Evolutionary conservation across 352 stramenopile genomes (phyloP), one percentile per base, ranked within the genome.

Genomic region (Hyaloperonospora arabidopsidis): DNA sequence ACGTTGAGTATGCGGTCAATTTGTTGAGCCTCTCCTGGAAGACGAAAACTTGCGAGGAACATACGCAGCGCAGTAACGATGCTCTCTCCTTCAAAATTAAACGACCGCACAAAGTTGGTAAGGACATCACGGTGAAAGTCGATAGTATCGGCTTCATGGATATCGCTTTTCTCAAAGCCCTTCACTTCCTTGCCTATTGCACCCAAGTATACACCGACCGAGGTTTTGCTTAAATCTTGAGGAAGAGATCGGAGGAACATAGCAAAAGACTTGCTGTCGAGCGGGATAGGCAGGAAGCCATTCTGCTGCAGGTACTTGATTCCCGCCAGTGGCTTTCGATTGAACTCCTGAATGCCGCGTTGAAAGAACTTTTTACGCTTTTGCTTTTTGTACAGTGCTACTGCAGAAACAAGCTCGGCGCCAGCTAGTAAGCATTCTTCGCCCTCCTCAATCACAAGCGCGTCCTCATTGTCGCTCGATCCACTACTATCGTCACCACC

Each of bases 271-370:
- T 74, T 59, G 23, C 86, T 72, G 49, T 96, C 72, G 15, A 92
- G 65, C 22, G 83, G 79, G 0, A 82, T 79, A 8, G 84, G 83
- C 12, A 97, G 34, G 43, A 96, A 88, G 0, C 61, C 59, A 28
- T 93, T 67, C 41, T 91, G 70, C 52, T 93, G 76, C 29, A 93
- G 67, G 45, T 89, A 91, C 55, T 84, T 79, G 65, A 97, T 86
- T 47, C 90, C 93, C n/a, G 84, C 79, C 12, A 95, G 71, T 12
- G 80, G 83, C n/a, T 93, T 93, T 15, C 84, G 76, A 63, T 99
- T 99, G 70, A 99, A 99, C 47, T 90, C 72, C 45, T 88, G 61
- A 43, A 97, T 93, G 1, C 89, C 86, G 32, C 87, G 74, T 56
- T 91, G 80, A 41, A 92, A 90, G 34, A 85, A 76, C 43, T 87